phyloP scores from a whole-genome alignment of 805 yeast genomes.

The Metschnikowia koreensis region DNA sequence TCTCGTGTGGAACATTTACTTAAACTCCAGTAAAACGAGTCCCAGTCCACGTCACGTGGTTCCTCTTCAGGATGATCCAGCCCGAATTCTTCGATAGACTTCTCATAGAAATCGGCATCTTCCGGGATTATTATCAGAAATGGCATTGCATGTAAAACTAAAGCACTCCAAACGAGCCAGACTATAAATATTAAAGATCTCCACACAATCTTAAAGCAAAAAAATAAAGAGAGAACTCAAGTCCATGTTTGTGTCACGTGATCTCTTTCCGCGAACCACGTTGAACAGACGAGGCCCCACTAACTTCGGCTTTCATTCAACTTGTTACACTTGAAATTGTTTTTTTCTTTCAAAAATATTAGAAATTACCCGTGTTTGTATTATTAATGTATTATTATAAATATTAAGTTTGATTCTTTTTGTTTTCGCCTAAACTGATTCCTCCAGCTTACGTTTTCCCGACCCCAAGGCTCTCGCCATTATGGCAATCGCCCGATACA shows the following conservation, averaged over 20 bases:
- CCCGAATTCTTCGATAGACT: background rate
- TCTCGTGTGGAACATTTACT: background rate
- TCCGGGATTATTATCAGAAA: slow-evolving; percentile 15
- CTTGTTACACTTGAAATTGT: too few species aligned
- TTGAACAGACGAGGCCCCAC: background rate
- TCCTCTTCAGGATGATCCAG: background rate
- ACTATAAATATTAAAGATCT: background rate
- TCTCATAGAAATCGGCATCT: slow-evolving; percentile 1
- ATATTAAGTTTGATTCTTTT: background rate
- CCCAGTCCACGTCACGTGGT: slow-evolving; percentile 7
- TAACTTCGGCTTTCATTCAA: too few species aligned
- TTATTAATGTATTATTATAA: background rate
- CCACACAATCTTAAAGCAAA: too few species aligned
- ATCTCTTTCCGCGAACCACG: background rate
- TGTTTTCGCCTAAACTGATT: background rate
- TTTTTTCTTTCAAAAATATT: too few species aligned
- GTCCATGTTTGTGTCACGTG: slow-evolving; percentile 5
- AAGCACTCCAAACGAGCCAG: background rate
- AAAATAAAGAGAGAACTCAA: too few species aligned
- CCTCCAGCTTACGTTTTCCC: background rate
- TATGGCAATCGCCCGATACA: slow-evolving; percentile 20
- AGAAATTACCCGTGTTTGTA: background rate
- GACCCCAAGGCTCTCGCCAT: background rate
- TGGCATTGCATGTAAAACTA: slow-evolving; percentile 1
- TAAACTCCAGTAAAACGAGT: slow-evolving; percentile 6